Evolutionary conservation across 148 eudicot genomes (phyloP).

Genomic region (Rhododendron griersonianum): DNA sequence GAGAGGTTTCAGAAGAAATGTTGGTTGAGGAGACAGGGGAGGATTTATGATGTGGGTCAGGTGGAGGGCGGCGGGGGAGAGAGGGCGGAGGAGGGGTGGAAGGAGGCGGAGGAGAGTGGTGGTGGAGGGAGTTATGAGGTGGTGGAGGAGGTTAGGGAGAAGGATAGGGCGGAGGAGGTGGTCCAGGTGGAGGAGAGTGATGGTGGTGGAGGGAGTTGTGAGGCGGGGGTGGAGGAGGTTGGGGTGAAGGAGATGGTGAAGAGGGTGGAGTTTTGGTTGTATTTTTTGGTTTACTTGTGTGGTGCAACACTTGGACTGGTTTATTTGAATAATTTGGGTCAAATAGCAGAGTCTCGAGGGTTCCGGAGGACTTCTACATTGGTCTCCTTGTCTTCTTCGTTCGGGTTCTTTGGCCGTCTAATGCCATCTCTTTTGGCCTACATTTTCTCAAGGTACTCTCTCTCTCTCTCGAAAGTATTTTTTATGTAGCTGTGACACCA

Average conservation of each 20-base stretch:
- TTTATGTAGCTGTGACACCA: constrained; percentile 20
- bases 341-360: constrained; percentile 83
- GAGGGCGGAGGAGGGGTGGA: not conserved
- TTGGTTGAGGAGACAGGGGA: constrained; percentile 27
- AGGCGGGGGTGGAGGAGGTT: constrained; percentile 42
- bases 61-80: constrained; percentile 5
- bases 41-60: constrained; percentile 27
- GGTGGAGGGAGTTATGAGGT: not conserved
- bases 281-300: constrained; percentile 56
- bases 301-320: constrained; percentile 91
- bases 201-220: not conserved
- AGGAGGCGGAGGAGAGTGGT: not conserved
- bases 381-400: constrained; percentile 78
- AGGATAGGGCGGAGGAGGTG: not conserved
- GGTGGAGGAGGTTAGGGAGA: not conserved
- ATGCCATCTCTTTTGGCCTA: constrained; percentile 61
- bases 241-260: constrained; percentile 54
- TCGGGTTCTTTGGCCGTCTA: constrained; percentile 82
- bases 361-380: constrained; percentile 47
- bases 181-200: not conserved
- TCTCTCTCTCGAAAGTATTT: not conserved
- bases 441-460: constrained; percentile 45
- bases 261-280: constrained; percentile 78
- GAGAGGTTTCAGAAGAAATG: constrained; percentile 30
- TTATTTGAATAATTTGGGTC: constrained; percentile 84